Conservation (phyloP, 176 grass and related monocot species). For the Cenchrus fungigraminus region DNA sequence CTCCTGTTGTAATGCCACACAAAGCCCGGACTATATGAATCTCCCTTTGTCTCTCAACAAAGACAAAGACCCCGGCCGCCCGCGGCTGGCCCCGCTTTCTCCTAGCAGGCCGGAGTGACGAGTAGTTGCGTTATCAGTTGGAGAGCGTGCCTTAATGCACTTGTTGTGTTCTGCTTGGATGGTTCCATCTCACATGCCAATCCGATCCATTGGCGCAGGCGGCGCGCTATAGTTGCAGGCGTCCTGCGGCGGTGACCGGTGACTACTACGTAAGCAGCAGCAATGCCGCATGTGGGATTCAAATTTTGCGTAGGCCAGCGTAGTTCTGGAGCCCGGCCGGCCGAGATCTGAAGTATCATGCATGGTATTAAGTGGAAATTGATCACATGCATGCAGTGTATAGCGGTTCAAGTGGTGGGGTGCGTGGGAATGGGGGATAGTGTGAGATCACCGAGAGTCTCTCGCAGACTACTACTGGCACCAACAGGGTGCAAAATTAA, state of each 20-base stretch:
- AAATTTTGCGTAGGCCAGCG: background rate
- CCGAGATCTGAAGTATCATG: no score
- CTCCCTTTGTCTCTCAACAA: slow-evolving; percentile 5
- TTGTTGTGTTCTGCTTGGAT: slow-evolving; percentile 17
- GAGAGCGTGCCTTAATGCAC: slow-evolving; percentile 30
- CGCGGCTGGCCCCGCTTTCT: no score
- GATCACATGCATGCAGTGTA: no score
- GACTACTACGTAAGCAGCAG: background rate
- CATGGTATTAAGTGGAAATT: no score
- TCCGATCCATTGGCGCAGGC: background rate
- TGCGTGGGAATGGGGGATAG: no score
- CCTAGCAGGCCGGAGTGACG: no score
- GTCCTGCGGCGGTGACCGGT: background rate
- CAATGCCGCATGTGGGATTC: background rate
- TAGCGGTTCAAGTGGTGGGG: no score
- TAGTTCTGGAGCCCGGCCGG: background rate
- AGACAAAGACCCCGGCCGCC: slow-evolving; percentile 1
- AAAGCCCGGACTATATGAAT: slow-evolving; percentile 51
- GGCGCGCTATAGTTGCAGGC: background rate
- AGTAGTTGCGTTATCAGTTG: no score
- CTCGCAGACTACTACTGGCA: no score
- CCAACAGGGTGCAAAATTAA: no score
- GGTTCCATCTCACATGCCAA: background rate
- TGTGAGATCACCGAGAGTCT: no score
- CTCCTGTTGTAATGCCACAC: slow-evolving; percentile 38